Conservation (phyloP, 768 basidiomycete species). For the Boletus patriciae region DNA sequence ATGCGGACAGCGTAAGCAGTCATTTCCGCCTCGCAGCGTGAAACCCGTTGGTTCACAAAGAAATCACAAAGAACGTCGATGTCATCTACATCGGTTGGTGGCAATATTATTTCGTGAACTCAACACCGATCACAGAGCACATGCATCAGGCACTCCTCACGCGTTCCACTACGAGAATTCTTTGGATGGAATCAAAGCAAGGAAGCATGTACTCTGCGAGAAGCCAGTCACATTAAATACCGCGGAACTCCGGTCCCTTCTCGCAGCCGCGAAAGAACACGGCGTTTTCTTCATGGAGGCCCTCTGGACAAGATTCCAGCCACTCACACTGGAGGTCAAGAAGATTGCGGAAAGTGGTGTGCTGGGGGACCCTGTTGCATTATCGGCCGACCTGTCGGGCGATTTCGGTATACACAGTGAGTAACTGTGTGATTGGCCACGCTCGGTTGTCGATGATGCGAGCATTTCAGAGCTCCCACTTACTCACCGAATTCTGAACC, state of each 20-base stretch:
- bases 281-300: conserved; percentile 92
- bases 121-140: not conserved
- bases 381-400: conserved; percentile 76
- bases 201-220: conserved; percentile 87
- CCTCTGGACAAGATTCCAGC: conserved; percentile 84
- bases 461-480: conserved; percentile 53
- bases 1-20: conserved; percentile 58
- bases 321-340: conserved; percentile 63
- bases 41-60: not conserved
- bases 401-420: conserved; percentile 66
- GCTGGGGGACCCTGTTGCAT: conserved; percentile 64
- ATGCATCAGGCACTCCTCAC: conserved; percentile 73
- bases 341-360: conserved; percentile 57
- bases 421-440: conserved; percentile 2
- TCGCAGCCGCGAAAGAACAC: conserved; percentile 71
- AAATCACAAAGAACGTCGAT: conserved; percentile 58
- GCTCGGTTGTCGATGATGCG: not conserved
- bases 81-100: conserved; percentile 69
- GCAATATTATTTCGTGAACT: not conserved
- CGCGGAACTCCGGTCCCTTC: conserved; percentile 71
- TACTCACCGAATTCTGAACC: conserved; percentile 77
- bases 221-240: conserved; percentile 83
- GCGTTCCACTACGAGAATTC: conserved; percentile 80
- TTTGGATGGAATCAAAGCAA: conserved; percentile 69
- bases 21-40: not conserved